A percentile compares a stretch with the other conserved stretches of the same genome.
These are phyloP conservation scores for Phytopythium litorale DNA, from an alignment of 352 stramenopile genomes.

Conservation along the genomic window DNA sequence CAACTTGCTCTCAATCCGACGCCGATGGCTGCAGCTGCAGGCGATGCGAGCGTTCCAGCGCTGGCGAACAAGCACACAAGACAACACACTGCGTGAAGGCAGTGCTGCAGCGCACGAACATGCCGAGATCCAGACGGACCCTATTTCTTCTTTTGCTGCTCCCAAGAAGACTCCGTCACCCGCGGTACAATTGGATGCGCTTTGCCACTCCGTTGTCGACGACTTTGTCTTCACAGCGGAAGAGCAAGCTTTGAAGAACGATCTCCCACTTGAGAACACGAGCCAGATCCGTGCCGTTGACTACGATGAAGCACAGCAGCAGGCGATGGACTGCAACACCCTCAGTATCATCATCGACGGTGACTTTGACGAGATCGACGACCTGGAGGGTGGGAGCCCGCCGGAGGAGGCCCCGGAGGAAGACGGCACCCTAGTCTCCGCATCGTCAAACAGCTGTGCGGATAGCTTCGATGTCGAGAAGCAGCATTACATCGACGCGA, in stretches of 20 bases:
- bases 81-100: background rate
- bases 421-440: background rate
- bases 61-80: constrained; percentile 21
- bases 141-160: background rate
- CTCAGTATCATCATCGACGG: constrained; percentile 7
- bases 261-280: background rate
- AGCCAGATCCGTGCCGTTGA: background rate
- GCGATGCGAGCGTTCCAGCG: constrained; percentile 25
- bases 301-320: constrained; percentile 2
- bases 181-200: constrained; percentile 27
- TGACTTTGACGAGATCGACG: background rate
- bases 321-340: constrained; percentile 6
- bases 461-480: background rate
- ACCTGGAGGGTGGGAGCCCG: constrained; percentile 1
- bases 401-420: background rate
- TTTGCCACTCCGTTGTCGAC: constrained; percentile 40
- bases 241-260: background rate
- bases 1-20: constrained; percentile 31
- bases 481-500: constrained; percentile 6
- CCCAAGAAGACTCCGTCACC: background rate
- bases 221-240: constrained; percentile 27
- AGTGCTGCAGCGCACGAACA: background rate
- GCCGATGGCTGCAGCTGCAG: constrained; percentile 16
- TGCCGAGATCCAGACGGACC: background rate
- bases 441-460: background rate